Evolutionary conservation across 2,329 filamentous ascomycete genomes (phyloP).

Genomic region (Aureobasidium vineae): DNA sequence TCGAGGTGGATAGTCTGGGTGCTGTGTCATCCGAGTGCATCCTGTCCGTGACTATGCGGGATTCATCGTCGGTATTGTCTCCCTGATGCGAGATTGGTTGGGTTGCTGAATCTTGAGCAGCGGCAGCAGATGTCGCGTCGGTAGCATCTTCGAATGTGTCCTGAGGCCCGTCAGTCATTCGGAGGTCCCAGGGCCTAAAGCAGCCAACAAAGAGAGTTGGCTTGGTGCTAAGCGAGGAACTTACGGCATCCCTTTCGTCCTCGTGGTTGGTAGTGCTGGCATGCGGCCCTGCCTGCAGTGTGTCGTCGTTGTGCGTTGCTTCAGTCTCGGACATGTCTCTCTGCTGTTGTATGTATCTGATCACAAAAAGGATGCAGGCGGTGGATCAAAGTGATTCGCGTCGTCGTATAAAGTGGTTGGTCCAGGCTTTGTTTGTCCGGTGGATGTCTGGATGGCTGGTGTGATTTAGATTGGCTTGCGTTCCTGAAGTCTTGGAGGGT

Average conservation of each 20-base stretch:
- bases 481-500: slow-evolving; percentile 11
- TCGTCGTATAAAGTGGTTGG: slow-evolving; percentile 20
- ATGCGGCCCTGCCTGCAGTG: slow-evolving; percentile 14
- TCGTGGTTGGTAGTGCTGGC: not conserved
- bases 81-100: slow-evolving; percentile 33
- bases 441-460: slow-evolving; percentile 15
- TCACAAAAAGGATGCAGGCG: not conserved
- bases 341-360: not conserved
- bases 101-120: slow-evolving; percentile 31
- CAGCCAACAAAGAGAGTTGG: slow-evolving; percentile 17
- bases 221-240: slow-evolving; percentile 8
- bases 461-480: slow-evolving; percentile 13
- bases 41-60: slow-evolving; percentile 3
- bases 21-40: not conserved
- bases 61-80: slow-evolving; percentile 33
- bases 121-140: slow-evolving; percentile 50
- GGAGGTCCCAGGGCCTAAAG: not conserved
- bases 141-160: slow-evolving; percentile 82
- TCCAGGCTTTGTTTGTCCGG: slow-evolving; percentile 23
- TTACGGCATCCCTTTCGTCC: slow-evolving; percentile 25
- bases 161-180: slow-evolving; percentile 44
- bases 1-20: not conserved
- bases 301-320: slow-evolving; percentile 16
- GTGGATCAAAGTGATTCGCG: not conserved
- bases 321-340: slow-evolving; percentile 18